Conservation (phyloP, 2,329 filamentous ascomycete genomes). For the Westerdykella sp. region DNA sequence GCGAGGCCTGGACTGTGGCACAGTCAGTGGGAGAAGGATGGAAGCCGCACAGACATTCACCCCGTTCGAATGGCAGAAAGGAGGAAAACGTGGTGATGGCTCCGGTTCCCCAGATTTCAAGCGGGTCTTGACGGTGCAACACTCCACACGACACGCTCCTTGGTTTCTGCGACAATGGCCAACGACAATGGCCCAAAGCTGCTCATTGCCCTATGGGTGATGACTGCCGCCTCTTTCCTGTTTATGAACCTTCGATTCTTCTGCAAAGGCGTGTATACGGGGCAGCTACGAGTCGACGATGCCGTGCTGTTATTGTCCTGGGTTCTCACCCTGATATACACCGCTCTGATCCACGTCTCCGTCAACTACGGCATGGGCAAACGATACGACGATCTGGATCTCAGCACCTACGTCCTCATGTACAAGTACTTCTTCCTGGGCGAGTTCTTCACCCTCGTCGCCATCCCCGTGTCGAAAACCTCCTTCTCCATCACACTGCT, state of each 20-base stretch:
- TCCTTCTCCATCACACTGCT: slow-evolving; percentile 13
- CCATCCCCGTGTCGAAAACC: slow-evolving; percentile 10
- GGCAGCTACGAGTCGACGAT: slow-evolving; percentile 6
- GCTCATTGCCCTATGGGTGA: slow-evolving; percentile 30
- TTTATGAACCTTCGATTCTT: slow-evolving; percentile 9
- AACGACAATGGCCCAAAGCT: slow-evolving; percentile 5
- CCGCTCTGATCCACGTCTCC: slow-evolving; percentile 4
- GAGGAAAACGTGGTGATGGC: no score
- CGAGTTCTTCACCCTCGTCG: slow-evolving; percentile 9
- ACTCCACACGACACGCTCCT: no score
- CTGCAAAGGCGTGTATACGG: slow-evolving; percentile 5
- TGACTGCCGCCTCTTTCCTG: slow-evolving; percentile 5
- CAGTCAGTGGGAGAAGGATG: no score
- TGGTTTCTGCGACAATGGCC: slow-evolving; percentile 1
- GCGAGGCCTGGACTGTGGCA: no score
- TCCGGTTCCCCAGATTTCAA: no score
- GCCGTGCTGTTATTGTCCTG: slow-evolving; percentile 4
- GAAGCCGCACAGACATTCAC: no score
- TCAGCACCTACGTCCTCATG: neutral
- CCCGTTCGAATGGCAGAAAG: no score
- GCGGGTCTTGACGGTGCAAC: no score
- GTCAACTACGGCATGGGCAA: slow-evolving; percentile 9
- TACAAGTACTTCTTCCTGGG: slow-evolving; percentile 10
- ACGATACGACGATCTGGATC: slow-evolving; percentile 5
- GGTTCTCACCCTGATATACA: slow-evolving; percentile 7